Evolutionary conservation across 208 protist species (phyloP).

Genomic region (Crithidia sp.): DNA sequence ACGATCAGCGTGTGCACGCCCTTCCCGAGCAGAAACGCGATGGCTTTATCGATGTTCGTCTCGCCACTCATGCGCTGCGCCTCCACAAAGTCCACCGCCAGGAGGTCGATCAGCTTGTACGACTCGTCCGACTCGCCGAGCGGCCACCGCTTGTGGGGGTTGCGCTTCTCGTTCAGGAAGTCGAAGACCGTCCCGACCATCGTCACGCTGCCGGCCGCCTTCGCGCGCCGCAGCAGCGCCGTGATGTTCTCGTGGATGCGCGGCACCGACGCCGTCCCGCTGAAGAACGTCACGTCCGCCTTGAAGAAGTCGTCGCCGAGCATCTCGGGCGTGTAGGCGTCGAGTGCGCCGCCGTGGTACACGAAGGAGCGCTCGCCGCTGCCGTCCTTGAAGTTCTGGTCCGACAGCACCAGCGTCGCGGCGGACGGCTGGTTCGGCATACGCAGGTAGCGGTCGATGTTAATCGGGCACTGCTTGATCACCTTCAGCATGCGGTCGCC

Average conservation of each 20-base stretch:
- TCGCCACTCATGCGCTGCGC: constrained; percentile 35
- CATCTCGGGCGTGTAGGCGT: constrained; percentile 22
- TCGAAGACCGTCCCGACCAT: constrained; percentile 39
- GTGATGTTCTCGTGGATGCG: constrained; percentile 34
- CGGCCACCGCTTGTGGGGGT: constrained; percentile 34
- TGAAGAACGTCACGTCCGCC: constrained; percentile 37
- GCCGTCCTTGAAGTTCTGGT: constrained; percentile 36
- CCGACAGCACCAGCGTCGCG: constrained; percentile 36
- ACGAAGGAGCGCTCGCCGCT: constrained; percentile 43
- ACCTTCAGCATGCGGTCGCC: constrained; percentile 27
- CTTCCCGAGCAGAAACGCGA: constrained; percentile 22
- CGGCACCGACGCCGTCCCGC: constrained; percentile 36
- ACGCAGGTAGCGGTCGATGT: constrained; percentile 15
- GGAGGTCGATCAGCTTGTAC: constrained; percentile 34
- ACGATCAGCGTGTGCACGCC: constrained; percentile 33
- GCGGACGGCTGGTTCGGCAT: constrained; percentile 23
- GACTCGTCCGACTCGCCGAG: constrained; percentile 43
- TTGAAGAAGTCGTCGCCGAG: constrained; percentile 42
- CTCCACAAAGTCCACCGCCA: constrained; percentile 38
- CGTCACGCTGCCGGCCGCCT: constrained; percentile 26
- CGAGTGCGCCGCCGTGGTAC: constrained; percentile 31
- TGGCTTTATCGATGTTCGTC: constrained; percentile 28
- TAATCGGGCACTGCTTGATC: constrained; percentile 24
- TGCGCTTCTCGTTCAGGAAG: constrained; percentile 29
- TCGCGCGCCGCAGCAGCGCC: constrained; percentile 33